Evolutionary conservation across 208 protist species (phyloP), one percentile per base, ranked within the genome.

Genomic region (Trypanosoma mega): DNA sequence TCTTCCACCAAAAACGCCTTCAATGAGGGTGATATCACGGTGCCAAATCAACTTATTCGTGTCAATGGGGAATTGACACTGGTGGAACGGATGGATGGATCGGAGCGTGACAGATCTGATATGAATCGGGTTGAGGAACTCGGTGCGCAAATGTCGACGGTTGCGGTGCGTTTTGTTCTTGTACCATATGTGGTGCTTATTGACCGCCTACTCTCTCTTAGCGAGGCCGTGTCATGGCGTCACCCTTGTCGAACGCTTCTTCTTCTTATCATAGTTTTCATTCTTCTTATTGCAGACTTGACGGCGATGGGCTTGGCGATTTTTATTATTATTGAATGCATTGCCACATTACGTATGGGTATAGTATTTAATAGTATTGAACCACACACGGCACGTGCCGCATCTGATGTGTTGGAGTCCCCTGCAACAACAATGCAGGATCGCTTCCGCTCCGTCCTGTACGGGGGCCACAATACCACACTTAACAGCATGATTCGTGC

Each of bases 401-500:
- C 30, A 2, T 65, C 48, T 33, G 37, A 45, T 8, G 53, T 39
- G 1, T 1, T 53, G n/a, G n/a, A n/a, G n/a, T n/a, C n/a, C n/a
- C n/a, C n/a, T n/a, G n/a, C n/a, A n/a, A 14, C 45, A 21, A 27
- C 18, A 34, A 1, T 43, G 26, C 8, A 52, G 29, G 55, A 59
- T 20, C 58, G 27, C 20, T 63, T 80, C 29, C 62, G 80, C 16
- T 68, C 75, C 12, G 84, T 84, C 31, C 57, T 94, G 30, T 94
- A 89, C 73, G 84, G 82, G 4, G 57, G 72, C 8, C 77, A 86
- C 11, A 85, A 87, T 56, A 57, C 61, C 18, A 44, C 90, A 26
- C 60, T 94, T 18, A 94, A 94, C 58, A 82, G 82, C 27, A 68
- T 94, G 30, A 70, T 87, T 31, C 76, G 88, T 0, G 75, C 84